Evolutionary conservation across 2,329 filamentous ascomycete genomes (phyloP).

Genomic region (Pyrenophora tritici-repentis): DNA sequence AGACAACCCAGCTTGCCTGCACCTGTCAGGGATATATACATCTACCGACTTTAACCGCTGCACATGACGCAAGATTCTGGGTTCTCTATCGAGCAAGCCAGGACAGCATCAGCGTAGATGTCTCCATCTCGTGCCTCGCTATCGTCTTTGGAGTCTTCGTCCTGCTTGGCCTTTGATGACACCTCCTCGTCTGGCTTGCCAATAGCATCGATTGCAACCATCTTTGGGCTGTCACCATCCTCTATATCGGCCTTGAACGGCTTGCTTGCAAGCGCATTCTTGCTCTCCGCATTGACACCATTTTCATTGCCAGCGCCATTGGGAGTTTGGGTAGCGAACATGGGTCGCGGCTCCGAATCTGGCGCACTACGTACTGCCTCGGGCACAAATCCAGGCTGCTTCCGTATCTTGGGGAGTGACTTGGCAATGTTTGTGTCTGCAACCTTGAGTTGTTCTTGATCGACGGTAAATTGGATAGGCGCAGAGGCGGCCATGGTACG

Average conservation of each 20-base stretch:
- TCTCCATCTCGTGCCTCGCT: constrained; percentile 81
- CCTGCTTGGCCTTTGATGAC: constrained; percentile 65
- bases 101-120: constrained; percentile 91
- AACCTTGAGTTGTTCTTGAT: constrained; percentile 91
- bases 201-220: constrained; percentile 72
- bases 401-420: constrained; percentile 69
- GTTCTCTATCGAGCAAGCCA: constrained; percentile 97
- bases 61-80: constrained; percentile 96
- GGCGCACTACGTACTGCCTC: constrained; percentile 17
- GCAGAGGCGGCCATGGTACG: constrained; percentile 95
- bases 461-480: constrained; percentile 98
- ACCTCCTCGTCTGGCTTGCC: constrained; percentile 65
- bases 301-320: constrained; percentile 52
- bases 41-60: constrained; percentile 69
- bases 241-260: constrained; percentile 77
- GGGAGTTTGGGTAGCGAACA: constrained; percentile 64
- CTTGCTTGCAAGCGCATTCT: constrained; percentile 63
- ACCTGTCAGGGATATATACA: background rate
- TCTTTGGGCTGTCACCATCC: constrained; percentile 79
- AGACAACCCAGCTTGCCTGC: constrained; percentile 5
- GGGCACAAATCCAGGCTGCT: constrained; percentile 46
- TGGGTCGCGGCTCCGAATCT: constrained; percentile 68
- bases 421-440: constrained; percentile 78
- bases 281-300: constrained; percentile 65
- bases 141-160: constrained; percentile 73